Conservation (phyloP, 2,329 filamentous ascomycete genomes). For the Diaporthe ilicicola region DNA sequence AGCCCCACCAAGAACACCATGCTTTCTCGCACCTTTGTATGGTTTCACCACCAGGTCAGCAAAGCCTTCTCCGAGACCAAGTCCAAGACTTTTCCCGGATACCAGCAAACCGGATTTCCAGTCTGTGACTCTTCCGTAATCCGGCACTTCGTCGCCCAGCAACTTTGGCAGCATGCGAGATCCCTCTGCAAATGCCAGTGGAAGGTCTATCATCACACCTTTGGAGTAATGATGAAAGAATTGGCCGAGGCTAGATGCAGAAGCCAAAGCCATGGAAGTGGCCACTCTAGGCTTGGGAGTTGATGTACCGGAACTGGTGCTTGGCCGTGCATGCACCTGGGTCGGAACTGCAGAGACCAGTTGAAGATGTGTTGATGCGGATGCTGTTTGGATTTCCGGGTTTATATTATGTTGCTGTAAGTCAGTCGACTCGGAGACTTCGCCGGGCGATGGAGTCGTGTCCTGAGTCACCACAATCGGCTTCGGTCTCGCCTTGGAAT, state of each 20-base stretch:
- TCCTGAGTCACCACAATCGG: no score
- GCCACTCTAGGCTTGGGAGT: conserved; percentile 13
- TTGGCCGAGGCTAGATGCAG: conserved; percentile 43
- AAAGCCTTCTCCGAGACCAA: neutral
- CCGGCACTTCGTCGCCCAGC: conserved; percentile 49
- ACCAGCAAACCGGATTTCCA: neutral
- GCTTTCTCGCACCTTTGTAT: neutral
- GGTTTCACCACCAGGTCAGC: neutral
- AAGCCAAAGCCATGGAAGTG: conserved; percentile 9
- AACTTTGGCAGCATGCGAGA: conserved; percentile 62
- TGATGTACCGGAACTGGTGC: conserved; percentile 11
- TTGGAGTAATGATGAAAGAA: conserved; percentile 46
- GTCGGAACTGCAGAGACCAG: no score
- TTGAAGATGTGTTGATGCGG: no score
- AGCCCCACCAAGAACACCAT: neutral
- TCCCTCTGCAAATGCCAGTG: conserved; percentile 58
- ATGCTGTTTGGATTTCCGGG: no score
- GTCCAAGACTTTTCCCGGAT: neutral
- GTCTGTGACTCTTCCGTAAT: neutral
- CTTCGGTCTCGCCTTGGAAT: no score
- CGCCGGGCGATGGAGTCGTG: no score
- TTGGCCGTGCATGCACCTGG: no score
- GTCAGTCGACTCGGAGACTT: no score
- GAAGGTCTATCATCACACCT: conserved; percentile 55
- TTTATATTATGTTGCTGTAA: no score